A percentile compares a stretch with the other conserved stretches of the same genome.
These are phyloP conservation scores for Avena insularis DNA, from an alignment of 176 grass and related monocot genomes.

Conservation along the genomic window DNA sequence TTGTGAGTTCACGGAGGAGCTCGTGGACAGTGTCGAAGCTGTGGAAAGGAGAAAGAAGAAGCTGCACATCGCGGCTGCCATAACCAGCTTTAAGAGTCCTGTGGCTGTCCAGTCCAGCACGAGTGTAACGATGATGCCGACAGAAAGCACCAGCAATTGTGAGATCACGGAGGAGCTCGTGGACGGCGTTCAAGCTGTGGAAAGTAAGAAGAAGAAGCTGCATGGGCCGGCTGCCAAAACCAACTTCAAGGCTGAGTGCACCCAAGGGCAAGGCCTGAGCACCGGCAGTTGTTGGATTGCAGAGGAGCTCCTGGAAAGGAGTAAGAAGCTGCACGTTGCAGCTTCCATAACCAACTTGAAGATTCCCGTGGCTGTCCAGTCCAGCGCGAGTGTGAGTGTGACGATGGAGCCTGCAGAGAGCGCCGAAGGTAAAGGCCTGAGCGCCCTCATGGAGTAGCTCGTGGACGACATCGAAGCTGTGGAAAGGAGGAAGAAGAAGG, in stretches of 20 bases:
- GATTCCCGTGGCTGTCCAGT: neutral
- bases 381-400: neutral
- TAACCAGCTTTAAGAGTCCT: neutral
- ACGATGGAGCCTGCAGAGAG: neutral
- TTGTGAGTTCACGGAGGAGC: slow-evolving; percentile 56
- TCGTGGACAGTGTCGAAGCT: too few species aligned
- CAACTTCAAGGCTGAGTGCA: slow-evolving; percentile 14
- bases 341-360: neutral
- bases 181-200: slow-evolving; percentile 29
- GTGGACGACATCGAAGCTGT: neutral
- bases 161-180: slow-evolving; percentile 43
- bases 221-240: neutral
- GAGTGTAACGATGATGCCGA: neutral
- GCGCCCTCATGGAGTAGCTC: neutral
- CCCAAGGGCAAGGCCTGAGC: neutral
- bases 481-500: neutral
- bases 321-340: neutral
- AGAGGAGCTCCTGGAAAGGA: slow-evolving; percentile 39
- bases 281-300: slow-evolving; percentile 33
- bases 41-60: neutral
- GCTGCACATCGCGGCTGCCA: neutral
- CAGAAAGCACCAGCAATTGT: neutral
- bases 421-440: neutral
- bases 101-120: neutral
- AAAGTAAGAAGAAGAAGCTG: neutral